A percentile compares a stretch with the other conserved stretches of the same genome.
phyloP scores from a whole-genome alignment of 2,329 filamentous ascomycete genomes.

The Stachybotrys chartarum region DNA sequence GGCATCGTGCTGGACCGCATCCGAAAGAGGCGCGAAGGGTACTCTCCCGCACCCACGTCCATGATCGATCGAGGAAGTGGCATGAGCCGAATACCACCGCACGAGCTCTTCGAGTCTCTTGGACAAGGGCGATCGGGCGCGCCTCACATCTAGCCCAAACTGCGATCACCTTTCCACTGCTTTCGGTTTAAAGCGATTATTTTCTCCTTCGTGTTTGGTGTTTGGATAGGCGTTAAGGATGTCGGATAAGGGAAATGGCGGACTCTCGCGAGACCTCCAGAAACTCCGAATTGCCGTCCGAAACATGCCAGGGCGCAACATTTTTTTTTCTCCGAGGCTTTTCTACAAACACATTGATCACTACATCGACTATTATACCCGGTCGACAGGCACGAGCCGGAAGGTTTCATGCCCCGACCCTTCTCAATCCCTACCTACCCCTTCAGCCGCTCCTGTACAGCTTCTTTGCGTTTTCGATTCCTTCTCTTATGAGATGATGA shows the following conservation, averaged over 20 bases:
- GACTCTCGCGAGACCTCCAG: neutral
- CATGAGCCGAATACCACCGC: constrained; percentile 53
- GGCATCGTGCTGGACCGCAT: constrained; percentile 70
- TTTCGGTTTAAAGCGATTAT: constrained; percentile 19
- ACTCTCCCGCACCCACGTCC: constrained; percentile 66
- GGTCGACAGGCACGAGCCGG: neutral
- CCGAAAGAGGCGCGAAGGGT: constrained; percentile 72
- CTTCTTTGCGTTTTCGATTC: constrained; percentile 8
- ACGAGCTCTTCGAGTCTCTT: constrained; percentile 50
- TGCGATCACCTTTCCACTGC: neutral
- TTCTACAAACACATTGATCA: neutral
- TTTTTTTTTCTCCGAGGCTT: neutral
- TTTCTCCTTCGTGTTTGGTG: constrained; percentile 21
- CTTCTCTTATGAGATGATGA: constrained; percentile 25
- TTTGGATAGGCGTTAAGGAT: constrained; percentile 15
- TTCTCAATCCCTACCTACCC: constrained; percentile 8
- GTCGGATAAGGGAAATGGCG: neutral
- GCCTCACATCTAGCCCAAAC: constrained; percentile 39
- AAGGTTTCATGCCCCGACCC: neutral
- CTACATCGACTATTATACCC: neutral
- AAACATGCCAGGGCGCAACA: neutral
- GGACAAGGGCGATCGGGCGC: constrained; percentile 39
- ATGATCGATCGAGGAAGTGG: constrained; percentile 54
- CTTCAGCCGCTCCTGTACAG: constrained; percentile 3
- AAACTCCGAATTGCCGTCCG: neutral